Evolutionary conservation across 192 early-diverging fungal genomes (phyloP), one percentile per base, ranked within the genome.

Genomic region (Linderina pennispora): DNA sequence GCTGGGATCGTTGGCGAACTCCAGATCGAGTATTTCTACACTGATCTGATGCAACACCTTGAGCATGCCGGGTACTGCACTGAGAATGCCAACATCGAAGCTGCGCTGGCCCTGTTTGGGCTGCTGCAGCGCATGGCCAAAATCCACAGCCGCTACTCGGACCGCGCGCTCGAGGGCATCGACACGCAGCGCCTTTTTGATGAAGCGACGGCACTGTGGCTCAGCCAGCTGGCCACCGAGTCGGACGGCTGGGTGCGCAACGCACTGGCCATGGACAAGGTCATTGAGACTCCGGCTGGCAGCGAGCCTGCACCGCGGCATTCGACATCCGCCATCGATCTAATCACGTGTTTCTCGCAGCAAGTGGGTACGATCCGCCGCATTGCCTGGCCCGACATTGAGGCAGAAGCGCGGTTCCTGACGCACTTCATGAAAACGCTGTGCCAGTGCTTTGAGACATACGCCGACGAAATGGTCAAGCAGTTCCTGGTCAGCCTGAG

Each of bases 311-410:
- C 60, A 16, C 60, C 60, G 35, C 67, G 68, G 49, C 71, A 73
- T 36, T 77, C 75, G 23, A 66, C 75, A 13, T 77, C 75, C 3
- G 75, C 65, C 15, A 61, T 68, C 32, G 75, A 77, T 17, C 33
- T 77, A 31, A 25, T 64, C 35, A 61, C 49, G 20, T 63, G 65
- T 42, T 68, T 77, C 28, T 56, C 64, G 24, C 63, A 68, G 53
- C 75, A 72, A 10, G 65, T 53, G n/a, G 52, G 55, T 7, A 59
- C 50, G 18, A 38, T 58, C 18, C 55, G 48, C 23, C 53, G 48
- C 3, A 52, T 77, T 20, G 36, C 53, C 23, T 77, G 75, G 75
- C 75, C 75, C 0, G 69, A 77, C 28, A 24, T 59, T 35, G 75
- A 66, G 21, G 57, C 51, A 22, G 55, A 60, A 36, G 59, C 60